Percentiles rank a stretch among this genome's conserved stretches.
Conservation (phyloP, 768 basidiomycete genomes). For the Russula sp. region DNA sequence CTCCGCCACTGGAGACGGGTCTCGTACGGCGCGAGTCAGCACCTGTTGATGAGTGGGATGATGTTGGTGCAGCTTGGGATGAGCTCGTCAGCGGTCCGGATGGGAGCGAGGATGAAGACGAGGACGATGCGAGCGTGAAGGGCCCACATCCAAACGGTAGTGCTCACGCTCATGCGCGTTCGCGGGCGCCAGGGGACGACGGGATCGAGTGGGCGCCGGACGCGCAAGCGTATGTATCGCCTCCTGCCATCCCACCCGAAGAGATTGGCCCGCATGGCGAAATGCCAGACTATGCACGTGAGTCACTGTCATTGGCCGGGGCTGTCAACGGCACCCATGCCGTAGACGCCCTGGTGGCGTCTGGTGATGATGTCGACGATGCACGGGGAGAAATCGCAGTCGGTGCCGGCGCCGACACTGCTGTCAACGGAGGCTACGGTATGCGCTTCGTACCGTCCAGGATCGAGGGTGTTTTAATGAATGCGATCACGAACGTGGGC, state of each 20-base stretch:
- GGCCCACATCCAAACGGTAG: background rate
- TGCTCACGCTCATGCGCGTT: conserved; percentile 2
- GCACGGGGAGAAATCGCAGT: conserved; percentile 8
- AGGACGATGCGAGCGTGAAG: conserved; percentile 24
- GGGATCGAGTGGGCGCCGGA: conserved; percentile 55
- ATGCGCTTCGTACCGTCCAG: conserved; percentile 11
- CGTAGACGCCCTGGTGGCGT: conserved; percentile 19
- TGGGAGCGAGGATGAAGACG: conserved; percentile 25
- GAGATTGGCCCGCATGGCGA: conserved; percentile 49
- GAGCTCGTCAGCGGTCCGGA: conserved; percentile 34
- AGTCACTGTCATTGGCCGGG: conserved; percentile 22
- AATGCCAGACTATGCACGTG: conserved; percentile 37
- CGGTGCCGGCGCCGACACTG: background rate
- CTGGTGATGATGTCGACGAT: conserved; percentile 27
- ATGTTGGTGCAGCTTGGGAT: conserved; percentile 56
- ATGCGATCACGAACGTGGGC: conserved; percentile 1
- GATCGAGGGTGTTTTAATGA: conserved; percentile 7
- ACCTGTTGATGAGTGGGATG: conserved; percentile 44
- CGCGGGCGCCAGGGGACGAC: conserved; percentile 34
- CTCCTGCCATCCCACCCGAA: conserved; percentile 31
- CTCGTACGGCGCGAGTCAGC: conserved; percentile 48
- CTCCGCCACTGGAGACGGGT: conserved; percentile 58
- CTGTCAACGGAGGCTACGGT: conserved; percentile 11
- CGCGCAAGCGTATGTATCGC: conserved; percentile 36
- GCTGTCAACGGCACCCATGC: conserved; percentile 2